Percentiles rank a stretch among this genome's conserved stretches.
phyloP scores from a whole-genome alignment of 352 stramenopile species.

The Phytophthora citrophthora region DNA sequence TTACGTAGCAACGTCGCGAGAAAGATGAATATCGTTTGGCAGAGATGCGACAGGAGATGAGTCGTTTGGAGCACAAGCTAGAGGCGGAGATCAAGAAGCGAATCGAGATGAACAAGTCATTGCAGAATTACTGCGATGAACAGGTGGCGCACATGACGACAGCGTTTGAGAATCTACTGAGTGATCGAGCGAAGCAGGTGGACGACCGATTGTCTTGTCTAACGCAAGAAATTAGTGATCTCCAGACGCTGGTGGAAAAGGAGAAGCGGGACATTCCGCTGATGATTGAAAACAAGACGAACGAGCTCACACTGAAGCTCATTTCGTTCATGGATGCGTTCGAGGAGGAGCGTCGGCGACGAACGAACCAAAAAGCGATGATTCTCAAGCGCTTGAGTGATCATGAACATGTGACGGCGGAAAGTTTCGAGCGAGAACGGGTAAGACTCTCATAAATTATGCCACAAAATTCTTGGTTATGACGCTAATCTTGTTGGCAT shows the following conservation, averaged over 20 bases:
- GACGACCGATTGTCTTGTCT: conserved; percentile 71
- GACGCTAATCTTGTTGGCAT: background rate
- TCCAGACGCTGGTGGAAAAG: conserved; percentile 85
- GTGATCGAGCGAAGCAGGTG: conserved; percentile 80
- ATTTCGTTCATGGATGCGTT: conserved; percentile 90
- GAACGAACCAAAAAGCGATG: conserved; percentile 84
- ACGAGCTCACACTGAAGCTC: conserved; percentile 91
- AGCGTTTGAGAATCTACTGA: conserved; percentile 81
- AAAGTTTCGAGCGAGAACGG: conserved; percentile 74
- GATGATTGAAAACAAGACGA: conserved; percentile 90
- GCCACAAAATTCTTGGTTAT: background rate
- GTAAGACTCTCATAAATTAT: conserved; percentile 20
- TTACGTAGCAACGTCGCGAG: conserved; percentile 84
- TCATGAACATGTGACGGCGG: conserved; percentile 79
- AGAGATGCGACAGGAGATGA: conserved; percentile 94
- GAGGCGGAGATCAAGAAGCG: conserved; percentile 93
- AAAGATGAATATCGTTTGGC: conserved; percentile 93
- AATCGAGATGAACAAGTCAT: conserved; percentile 94
- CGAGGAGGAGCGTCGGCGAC: conserved; percentile 83
- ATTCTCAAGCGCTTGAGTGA: conserved; percentile 93
- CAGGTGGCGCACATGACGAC: conserved; percentile 87
- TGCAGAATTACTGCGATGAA: conserved; percentile 92
- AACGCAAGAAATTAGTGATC: conserved; percentile 78
- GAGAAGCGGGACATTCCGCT: conserved; percentile 89
- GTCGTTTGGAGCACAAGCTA: conserved; percentile 90